Percentiles rank a stretch among this genome's conserved stretches.
phyloP scores from a whole-genome alignment of 176 grass and related monocot species.

The Carex myosuroides region DNA sequence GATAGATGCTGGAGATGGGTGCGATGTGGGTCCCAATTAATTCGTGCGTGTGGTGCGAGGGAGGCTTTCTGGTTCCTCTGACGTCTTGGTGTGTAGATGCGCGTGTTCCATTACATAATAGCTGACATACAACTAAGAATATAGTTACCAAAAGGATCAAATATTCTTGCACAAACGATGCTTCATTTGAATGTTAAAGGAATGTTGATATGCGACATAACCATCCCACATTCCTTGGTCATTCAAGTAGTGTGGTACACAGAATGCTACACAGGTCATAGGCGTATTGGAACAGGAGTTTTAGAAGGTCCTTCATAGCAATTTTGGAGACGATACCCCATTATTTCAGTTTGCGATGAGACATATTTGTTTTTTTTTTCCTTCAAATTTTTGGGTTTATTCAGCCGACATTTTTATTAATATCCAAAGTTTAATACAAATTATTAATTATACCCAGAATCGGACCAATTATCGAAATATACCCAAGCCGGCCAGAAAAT shows the following conservation, averaged over 20 bases:
- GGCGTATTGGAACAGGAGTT: neutral
- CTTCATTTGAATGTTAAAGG: too few relatives aligned
- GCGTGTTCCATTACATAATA: neutral
- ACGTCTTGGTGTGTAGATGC: neutral
- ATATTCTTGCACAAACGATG: too few relatives aligned
- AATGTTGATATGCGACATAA: too few relatives aligned
- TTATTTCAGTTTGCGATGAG: neutral
- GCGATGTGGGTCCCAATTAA: neutral
- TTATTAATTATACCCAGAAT: too few relatives aligned
- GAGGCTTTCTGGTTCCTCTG: neutral
- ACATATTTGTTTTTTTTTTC: neutral
- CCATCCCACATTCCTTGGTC: too few relatives aligned
- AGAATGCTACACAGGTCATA: neutral
- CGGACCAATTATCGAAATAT: too few relatives aligned
- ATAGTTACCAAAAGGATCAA: neutral
- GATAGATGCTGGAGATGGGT: neutral
- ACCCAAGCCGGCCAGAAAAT: too few relatives aligned
- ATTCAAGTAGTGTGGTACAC: neutral
- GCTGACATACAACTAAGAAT: neutral
- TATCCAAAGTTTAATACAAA: too few relatives aligned
- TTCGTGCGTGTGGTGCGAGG: neutral
- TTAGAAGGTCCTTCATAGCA: neutral
- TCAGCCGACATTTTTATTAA: too few relatives aligned
- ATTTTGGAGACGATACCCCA: neutral
- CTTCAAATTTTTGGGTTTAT: neutral